Evolutionary conservation across 1,139 yeast genomes (phyloP).

Genomic region (Magnusiomyces starmeri): DNA sequence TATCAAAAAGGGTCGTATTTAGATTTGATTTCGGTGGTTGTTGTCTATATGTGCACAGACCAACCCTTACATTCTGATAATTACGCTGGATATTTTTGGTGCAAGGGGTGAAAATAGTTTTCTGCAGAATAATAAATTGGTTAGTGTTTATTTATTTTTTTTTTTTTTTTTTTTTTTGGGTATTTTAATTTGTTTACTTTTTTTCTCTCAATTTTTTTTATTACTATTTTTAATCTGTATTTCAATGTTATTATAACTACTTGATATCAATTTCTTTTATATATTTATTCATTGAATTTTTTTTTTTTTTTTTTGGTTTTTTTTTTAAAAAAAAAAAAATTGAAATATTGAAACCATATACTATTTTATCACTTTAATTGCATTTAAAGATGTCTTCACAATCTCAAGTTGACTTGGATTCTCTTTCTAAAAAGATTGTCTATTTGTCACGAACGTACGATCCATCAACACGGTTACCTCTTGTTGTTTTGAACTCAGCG

Average conservation of each 20-base stretch:
- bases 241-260: no score
- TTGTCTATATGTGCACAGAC: no score
- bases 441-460: conserved; percentile 53
- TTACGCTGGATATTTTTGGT: no score
- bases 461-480: conserved; percentile 54
- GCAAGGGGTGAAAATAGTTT: no score
- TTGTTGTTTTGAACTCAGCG: conserved; percentile 71
- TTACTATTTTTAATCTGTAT: conserved; percentile 3
- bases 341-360: neutral
- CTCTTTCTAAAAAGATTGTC: conserved; percentile 41
- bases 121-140: neutral
- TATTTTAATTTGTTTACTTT: neutral
- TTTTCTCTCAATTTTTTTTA: neutral
- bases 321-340: neutral
- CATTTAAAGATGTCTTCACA: conserved; percentile 12
- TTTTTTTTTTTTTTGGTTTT: neutral
- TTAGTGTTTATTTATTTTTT: neutral
- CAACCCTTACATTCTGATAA: no score
- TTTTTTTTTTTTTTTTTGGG: conserved; percentile 5
- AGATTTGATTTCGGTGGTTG: no score
- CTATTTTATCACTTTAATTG: no score
- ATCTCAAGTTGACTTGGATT: conserved; percentile 18
- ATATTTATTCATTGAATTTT: neutral
- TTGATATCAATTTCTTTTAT: neutral
- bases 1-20: no score